phyloP scores from a whole-genome alignment of 2,329 filamentous ascomycete species.

The Colletotrichum phormii region DNA sequence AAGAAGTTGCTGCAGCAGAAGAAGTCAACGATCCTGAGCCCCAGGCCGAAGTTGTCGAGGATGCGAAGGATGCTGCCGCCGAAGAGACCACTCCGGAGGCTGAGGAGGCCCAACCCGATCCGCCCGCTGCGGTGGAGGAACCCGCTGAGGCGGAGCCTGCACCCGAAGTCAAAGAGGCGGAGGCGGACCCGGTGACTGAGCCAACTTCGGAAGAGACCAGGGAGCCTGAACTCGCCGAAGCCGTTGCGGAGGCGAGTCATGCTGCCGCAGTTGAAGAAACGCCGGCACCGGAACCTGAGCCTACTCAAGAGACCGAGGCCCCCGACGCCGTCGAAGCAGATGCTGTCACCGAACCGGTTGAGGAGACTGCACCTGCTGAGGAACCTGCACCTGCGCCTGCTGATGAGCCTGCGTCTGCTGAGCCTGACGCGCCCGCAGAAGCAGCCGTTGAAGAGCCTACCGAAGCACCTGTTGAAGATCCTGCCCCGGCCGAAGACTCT shows the following conservation, averaged over 20 bases:
- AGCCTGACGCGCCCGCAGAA: not conserved
- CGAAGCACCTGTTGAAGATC: not conserved
- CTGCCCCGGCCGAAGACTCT: not conserved
- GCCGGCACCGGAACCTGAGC: not conserved
- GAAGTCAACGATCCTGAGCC: not conserved
- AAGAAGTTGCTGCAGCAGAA: not conserved
- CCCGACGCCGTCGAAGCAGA: not conserved
- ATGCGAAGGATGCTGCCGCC: not conserved
- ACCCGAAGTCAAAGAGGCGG: constrained; percentile 14
- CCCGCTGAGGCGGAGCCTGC: not conserved
- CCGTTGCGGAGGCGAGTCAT: constrained; percentile 1
- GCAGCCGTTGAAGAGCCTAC: too few species aligned
- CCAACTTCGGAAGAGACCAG: constrained; percentile 1
- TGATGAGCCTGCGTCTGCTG: not conserved
- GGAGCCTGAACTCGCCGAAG: constrained; percentile 7
- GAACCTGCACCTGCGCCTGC: not conserved
- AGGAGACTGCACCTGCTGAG: not conserved
- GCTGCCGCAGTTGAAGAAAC: constrained; percentile 20
- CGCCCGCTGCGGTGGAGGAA: constrained; percentile 5
- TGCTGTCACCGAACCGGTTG: not conserved
- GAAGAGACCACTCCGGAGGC: not conserved
- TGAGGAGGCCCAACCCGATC: not conserved
- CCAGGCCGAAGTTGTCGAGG: not conserved
- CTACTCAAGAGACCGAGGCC: not conserved
- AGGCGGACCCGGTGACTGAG: not conserved